Evolutionary conservation across 306 rosid species (phyloP), one percentile per base, ranked within the genome.

Genomic region (Citrullus mucosospermus): DNA sequence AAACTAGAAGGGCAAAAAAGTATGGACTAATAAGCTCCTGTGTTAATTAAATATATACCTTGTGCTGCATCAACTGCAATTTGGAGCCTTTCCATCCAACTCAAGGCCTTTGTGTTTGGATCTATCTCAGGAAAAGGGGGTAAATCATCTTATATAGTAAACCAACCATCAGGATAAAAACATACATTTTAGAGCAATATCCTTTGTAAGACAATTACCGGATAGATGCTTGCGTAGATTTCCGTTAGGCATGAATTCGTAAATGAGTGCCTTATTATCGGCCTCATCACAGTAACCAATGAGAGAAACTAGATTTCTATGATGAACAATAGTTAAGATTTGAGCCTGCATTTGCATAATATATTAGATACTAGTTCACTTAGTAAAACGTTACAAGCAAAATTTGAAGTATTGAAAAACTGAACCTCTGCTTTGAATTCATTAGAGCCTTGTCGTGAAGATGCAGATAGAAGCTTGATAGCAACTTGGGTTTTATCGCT

Each of bases 341-440:
- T 48, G 71, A 4, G 83, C 79, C 83, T 83, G 79, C 81, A 61
- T 39, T 18, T 41, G 8, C 18, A 44, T 16, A 32, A 18, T 34
- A 11, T 12, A 34, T 59, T 34, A 61, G 18, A 41, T 5, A 30
- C 5, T 14, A 34, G 41, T 30, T 10, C 12, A 51, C 13, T 54
- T 10, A 34, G 6, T 18, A 55, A 6, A 54, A 55, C 3, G 59
- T 8, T 17, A 34, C 50, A 67, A 38, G 5, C 44, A 67, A 67
- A 48, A 41, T 38, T 67, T 67, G 53, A 17, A 17, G 6, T 2
- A 39, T 41, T 1, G 16, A 41, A 67, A 61, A 39, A 39, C 39
- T 9, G 34, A 66, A 83, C 85, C 89, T 84, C 91, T 0, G 83
- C 79, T 57, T 30, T 76, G 51, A 84, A 85, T 55, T 84, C 86